phyloP scores from a whole-genome alignment of 164 flowering plant genomes.

The Euptelea pleiosperma region DNA sequence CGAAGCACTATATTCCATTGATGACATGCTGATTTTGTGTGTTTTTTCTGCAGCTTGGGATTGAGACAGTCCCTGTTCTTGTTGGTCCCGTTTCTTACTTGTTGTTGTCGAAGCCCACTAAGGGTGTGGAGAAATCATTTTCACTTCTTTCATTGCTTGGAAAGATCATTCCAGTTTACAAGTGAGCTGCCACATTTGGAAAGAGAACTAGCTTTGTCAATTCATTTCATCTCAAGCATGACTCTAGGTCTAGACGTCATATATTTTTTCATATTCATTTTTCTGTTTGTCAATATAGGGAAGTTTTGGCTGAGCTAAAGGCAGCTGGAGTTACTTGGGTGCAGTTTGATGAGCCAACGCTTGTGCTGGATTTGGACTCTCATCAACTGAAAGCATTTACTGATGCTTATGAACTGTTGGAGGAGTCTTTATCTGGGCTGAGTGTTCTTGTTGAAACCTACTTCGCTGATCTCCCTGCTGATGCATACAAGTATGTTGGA shows the following conservation, averaged over 20 bases:
- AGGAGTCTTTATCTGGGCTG: slow-evolving; percentile 22
- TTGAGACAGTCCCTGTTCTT: slow-evolving; percentile 28
- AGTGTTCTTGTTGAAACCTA: slow-evolving; percentile 23
- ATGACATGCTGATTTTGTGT: neutral
- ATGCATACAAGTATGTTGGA: slow-evolving; percentile 20
- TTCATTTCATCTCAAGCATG: neutral
- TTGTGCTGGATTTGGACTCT: slow-evolving; percentile 22
- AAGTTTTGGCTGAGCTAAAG: slow-evolving; percentile 28
- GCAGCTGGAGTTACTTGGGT: slow-evolving; percentile 30
- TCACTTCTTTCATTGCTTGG: slow-evolving; percentile 24
- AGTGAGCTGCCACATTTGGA: slow-evolving; percentile 13
- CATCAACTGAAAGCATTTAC: slow-evolving; percentile 25
- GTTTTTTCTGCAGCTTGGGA: slow-evolving; percentile 17
- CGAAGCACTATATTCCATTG: neutral
- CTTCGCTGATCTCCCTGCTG: slow-evolving; percentile 24
- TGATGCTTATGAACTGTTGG: slow-evolving; percentile 22
- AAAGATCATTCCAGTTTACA: slow-evolving; percentile 26
- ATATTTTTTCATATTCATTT: neutral
- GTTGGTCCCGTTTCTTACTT: slow-evolving; percentile 29
- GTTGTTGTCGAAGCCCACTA: slow-evolving; percentile 27
- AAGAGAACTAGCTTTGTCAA: neutral
- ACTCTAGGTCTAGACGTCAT: neutral
- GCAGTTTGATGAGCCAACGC: slow-evolving; percentile 29
- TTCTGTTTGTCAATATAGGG: slow-evolving; percentile 12
- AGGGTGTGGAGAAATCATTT: slow-evolving; percentile 30